Evolutionary conservation across 768 basidiomycete species (phyloP).

Genomic region (Clavaria fumosa): DNA sequence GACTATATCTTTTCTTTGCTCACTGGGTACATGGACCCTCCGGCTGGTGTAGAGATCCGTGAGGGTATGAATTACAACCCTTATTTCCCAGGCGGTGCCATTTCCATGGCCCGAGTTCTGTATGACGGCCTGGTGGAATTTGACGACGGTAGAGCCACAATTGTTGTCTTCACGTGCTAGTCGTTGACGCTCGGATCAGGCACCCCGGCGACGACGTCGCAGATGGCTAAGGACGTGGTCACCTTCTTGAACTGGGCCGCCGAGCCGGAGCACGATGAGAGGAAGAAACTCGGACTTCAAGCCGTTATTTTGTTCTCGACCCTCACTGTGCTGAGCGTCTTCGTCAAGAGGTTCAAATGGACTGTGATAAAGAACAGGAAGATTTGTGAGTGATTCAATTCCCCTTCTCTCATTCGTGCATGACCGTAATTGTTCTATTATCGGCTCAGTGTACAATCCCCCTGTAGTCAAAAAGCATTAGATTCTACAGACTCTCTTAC

Average conservation of each 20-base stretch:
- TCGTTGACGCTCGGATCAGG: slow-evolving; percentile 26
- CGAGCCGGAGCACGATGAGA: slow-evolving; percentile 94
- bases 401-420: neutral
- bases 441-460: slow-evolving; percentile 45
- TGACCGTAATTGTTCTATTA: slow-evolving; percentile 6
- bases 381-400: slow-evolving; percentile 41
- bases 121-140: slow-evolving; percentile 96
- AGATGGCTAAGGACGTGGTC: slow-evolving; percentile 98
- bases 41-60: slow-evolving; percentile 86
- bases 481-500: slow-evolving; percentile 18
- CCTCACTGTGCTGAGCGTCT: slow-evolving; percentile 65
- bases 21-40: slow-evolving; percentile 93
- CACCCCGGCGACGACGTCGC: slow-evolving; percentile 90
- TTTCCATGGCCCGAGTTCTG: slow-evolving; percentile 93
- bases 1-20: slow-evolving; percentile 96
- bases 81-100: slow-evolving; percentile 97
- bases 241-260: slow-evolving; percentile 95
- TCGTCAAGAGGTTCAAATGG: slow-evolving; percentile 97
- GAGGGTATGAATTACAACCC: slow-evolving; percentile 99
- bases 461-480: slow-evolving; percentile 42
- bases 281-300: slow-evolving; percentile 95
- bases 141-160: slow-evolving; percentile 35
- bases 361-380: slow-evolving; percentile 84
- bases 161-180: neutral
- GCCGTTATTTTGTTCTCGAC: slow-evolving; percentile 87